phyloP scores from a whole-genome alignment of 2,329 filamentous ascomycete species.

The Fusarium brachygibbosum region DNA sequence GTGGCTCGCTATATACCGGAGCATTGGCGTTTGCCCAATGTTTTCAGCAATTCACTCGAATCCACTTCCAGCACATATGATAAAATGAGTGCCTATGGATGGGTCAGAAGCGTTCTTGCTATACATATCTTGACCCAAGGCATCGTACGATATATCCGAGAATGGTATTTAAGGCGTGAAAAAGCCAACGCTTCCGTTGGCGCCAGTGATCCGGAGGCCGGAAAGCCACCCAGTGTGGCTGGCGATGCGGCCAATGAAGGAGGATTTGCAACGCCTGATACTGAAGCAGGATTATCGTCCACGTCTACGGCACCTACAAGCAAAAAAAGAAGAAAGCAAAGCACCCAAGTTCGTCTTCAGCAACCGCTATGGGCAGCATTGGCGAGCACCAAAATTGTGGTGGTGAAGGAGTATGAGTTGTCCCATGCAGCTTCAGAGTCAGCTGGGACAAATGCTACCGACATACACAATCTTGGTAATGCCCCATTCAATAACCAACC shows the following conservation, averaged over 20 bases:
- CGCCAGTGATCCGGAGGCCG: constrained; percentile 73
- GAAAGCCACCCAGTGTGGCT: constrained; percentile 60
- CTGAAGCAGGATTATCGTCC: constrained; percentile 58
- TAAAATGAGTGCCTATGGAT: constrained; percentile 71
- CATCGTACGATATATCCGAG: constrained; percentile 76
- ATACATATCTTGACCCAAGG: constrained; percentile 83
- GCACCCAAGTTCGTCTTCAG: constrained; percentile 87
- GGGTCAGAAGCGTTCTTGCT: constrained; percentile 76
- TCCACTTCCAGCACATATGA: constrained; percentile 61
- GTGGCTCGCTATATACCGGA: constrained; percentile 62
- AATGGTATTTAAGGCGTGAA: constrained; percentile 75
- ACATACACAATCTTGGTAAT: constrained; percentile 82
- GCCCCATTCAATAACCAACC: constrained; percentile 78
- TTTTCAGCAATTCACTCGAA: constrained; percentile 64
- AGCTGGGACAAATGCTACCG: constrained; percentile 79
- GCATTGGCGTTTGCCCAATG: constrained; percentile 60
- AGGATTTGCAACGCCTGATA: constrained; percentile 67
- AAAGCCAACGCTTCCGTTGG: constrained; percentile 65
- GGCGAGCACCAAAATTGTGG: constrained; percentile 95
- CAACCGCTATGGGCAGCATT: constrained; percentile 95
- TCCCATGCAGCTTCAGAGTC: constrained; percentile 82
- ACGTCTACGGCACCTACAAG: constrained; percentile 66
- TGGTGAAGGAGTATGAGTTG: constrained; percentile 91
- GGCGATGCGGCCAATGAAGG: constrained; percentile 48
- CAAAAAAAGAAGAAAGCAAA: constrained; percentile 92